Base-by-base conservation (phyloP, 2,329 filamentous ascomycete species). In the Hypomyces perniciosus region DNA sequence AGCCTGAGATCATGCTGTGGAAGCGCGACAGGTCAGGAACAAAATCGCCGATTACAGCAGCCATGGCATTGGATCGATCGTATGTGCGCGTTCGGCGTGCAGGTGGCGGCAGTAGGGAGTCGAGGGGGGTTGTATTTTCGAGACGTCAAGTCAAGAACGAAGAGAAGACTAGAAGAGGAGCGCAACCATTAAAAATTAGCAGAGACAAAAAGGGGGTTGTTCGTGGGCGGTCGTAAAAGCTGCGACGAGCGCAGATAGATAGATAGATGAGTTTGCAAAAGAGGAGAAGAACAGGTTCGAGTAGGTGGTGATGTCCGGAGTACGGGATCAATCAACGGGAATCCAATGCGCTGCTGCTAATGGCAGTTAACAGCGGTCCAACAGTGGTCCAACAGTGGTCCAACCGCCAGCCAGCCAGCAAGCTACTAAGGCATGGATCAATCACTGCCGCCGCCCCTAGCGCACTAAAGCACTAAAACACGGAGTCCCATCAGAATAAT, bases 11-110 rank as follows among this genome's bases (percentile, higher is more conserved):
- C 77, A 84, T 86, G 72, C 77, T 82, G 74, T 83, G 81, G 71
- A 86, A 85, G 71, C 83, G 80, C 62, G 81, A 77, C 61, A 84
- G 77, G 72, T 89, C 84, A 69, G 87, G 80, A 71, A 84, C 82
- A 73, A 84, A 84, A 75, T 92, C 88, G 68, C 79, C 79, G 61
- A 84, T 78, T 69, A 84, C 68, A 70, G 80, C 75, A 64, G 80
- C 81, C 81, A 85, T 84, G 72, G 68, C 76, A 73, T 73, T 61
- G 65, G 55, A 53, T 27, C 30, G 26, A 28, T 27, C 27, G 41
- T 29, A 8, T 9, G 38, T 41, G 38, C 29, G 38, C 38, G 46
- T 42, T 33, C 48, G 42, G 31, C 51, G 48, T 26, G 27, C 20
- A 31, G 34, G 44, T 30, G 43, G 34, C 34, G 42, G 38, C 26